Base-by-base conservation (phyloP, 768 basidiomycete species). In the Leucosporidium scottii region DNA sequence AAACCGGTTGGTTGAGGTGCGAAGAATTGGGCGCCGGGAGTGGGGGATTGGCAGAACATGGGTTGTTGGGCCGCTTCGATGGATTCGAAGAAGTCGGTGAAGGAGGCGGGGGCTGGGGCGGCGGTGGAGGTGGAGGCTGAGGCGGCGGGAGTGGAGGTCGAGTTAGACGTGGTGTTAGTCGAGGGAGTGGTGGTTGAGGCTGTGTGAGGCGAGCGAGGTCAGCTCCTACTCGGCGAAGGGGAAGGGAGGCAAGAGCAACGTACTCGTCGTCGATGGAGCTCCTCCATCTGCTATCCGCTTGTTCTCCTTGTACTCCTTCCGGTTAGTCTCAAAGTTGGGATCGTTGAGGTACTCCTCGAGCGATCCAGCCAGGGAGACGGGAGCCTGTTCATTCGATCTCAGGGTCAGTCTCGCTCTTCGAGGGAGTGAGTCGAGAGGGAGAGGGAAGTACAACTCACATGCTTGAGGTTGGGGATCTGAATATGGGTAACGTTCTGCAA, bases 271-370 rank as follows among this genome's bases (percentile, higher is more conserved):
- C 3, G 39, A 44, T 2, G 69, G 65, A 4, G 70, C 18, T 1
- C 72, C 73, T 13, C 75, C 75, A 31, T 89, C 89, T 4, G 84
- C 83, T 4, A 84, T 82, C 8, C 82, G 83, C 78, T 90, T 90
- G 77, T 86, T 91, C 28, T 86, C 81, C 79, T 84, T 92, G 80
- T 99, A 97, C 75, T 98, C 96, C 13, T 88, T 80, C 69, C 94
- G 81, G 78, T 97, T 98, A 78, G 90, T 87, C 78, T 98, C 96
- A 73, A 99, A 99, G 75, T 92, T 92, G 28, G 93, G 90, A 78
- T 99, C 96, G 65, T 91, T 87, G 60, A 99, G 82, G 77, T 98
- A 99, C 75, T 98, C 94, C 77, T 98, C 89, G 36, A 99, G 83
- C 25, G 96, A 86, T 47, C 87, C 87, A 9, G 90, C 94, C n/a